Evolutionary conservation across 1,284 basidiomycete genomes (phyloP), one percentile per base, ranked within the genome.

Genomic region (Tilletia horrida): DNA sequence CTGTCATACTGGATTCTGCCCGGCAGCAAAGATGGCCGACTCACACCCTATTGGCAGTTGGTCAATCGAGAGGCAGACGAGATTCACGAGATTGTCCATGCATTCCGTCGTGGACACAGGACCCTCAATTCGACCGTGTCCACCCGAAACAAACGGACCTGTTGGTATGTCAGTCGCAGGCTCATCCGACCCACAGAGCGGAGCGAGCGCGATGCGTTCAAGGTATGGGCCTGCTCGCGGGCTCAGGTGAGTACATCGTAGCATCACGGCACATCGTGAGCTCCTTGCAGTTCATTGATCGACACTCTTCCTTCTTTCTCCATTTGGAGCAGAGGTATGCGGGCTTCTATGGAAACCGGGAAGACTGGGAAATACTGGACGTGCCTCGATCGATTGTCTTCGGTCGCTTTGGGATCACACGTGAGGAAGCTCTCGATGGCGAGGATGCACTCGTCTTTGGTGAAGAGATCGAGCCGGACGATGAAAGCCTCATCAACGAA

Each of bases 131-230:
- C 31, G 27, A 21, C 52, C 9, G 27, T 27, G 14, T 21, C 18
- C 23, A 13, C 16, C 14, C 52, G 52, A 16, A 55, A 55, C 25
- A 14, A 27, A 27, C 25, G 52, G 9, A 27, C 31, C 23, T 27
- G 52, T 21, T 14, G 21, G 23, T 27, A 55, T 27, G 25, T 55
- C 52, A 55, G 52, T 55, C 52, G 52, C 9, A 21, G 52, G 8
- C 52, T 55, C 31, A 27, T 55, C 23, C 23, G 52, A 9, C 52
- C 52, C 18, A 55, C 52, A 27, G 52, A 55, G 9, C 18, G 52
- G 52, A 55, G 52, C 27, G 52, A 55, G 25, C 4, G 27, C 9
- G 52, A 27, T 23, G 52, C 52, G 8, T 55, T 55, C 18, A 27
- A 14, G 52, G 23, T 21, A 29, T 55, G 52, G 52, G 52, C 18